Evolutionary conservation across 2,329 filamentous ascomycete species (phyloP).

Genomic region (Cercospora berteroae): DNA sequence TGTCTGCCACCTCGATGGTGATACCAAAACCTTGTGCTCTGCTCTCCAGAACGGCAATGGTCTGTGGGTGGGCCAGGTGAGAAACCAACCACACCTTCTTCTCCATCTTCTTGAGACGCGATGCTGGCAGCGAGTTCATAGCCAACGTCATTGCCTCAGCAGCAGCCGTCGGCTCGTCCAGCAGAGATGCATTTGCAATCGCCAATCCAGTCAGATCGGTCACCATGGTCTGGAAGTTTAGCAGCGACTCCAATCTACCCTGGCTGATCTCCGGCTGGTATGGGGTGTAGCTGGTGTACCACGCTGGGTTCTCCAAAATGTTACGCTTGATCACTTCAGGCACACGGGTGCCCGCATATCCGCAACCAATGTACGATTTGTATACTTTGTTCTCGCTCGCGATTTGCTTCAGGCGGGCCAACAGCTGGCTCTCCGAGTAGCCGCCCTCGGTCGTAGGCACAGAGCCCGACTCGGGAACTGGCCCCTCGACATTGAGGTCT

Average conservation of each 20-base stretch:
- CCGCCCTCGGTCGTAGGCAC: conserved; percentile 41
- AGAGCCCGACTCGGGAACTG: conserved; percentile 44
- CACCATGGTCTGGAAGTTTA: conserved; percentile 95
- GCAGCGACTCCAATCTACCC: conserved; percentile 81
- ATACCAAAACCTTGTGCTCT: conserved; percentile 91
- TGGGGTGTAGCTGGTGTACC: conserved; percentile 97
- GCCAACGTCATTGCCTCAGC: conserved; percentile 96
- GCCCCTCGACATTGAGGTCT: conserved; percentile 58
- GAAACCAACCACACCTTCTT: conserved; percentile 85
- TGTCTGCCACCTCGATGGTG: conserved; percentile 69
- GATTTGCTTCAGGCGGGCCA: conserved; percentile 54
- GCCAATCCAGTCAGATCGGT: conserved; percentile 82
- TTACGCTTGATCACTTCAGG: conserved; percentile 92
- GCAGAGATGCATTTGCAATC: conserved; percentile 84
- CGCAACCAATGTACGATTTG: conserved; percentile 75
- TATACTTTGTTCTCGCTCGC: conserved; percentile 61
- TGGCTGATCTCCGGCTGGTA: conserved; percentile 98
- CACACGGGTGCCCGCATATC: conserved; percentile 83
- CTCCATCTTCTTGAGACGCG: conserved; percentile 65
- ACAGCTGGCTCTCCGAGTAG: conserved; percentile 60
- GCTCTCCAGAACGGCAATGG: conserved; percentile 76
- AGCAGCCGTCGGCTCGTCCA: conserved; percentile 89
- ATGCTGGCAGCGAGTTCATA: conserved; percentile 68
- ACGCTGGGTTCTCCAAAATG: conserved; percentile 85
- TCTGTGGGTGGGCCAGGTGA: conserved; percentile 78